phyloP scores from a whole-genome alignment of 2,329 filamentous ascomycete species.

The Aspergillus pseudonomiae region DNA sequence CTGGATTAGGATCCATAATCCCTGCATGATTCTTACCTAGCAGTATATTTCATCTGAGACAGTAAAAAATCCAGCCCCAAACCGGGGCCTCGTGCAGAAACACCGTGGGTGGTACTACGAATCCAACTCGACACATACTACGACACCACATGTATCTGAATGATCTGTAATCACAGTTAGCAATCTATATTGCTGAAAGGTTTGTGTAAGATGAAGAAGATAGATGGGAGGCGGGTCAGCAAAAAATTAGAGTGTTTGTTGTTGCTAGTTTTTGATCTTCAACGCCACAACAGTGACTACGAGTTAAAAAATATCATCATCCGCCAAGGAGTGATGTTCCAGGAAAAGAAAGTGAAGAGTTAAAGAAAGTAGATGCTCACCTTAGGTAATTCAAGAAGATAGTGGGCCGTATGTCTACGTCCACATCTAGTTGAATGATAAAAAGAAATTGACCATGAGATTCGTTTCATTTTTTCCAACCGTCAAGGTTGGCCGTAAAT shows the following conservation, averaged over 20 bases:
- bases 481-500: slow-evolving; percentile 36
- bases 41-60: slow-evolving; percentile 1
- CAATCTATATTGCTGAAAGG: neutral
- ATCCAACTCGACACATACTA: neutral
- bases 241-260: slow-evolving; percentile 75
- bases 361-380: slow-evolving; percentile 22
- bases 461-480: slow-evolving; percentile 36
- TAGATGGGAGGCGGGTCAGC: slow-evolving; percentile 51
- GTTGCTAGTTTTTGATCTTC: slow-evolving; percentile 64
- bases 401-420: slow-evolving; percentile 38
- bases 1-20: neutral
- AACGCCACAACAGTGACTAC: slow-evolving; percentile 52
- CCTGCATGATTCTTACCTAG: neutral
- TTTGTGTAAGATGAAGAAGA: slow-evolving; percentile 4
- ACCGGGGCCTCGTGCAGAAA: neutral
- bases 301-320: slow-evolving; percentile 73
- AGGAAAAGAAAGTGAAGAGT: neutral
- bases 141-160: neutral
- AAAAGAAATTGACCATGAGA: slow-evolving; percentile 29
- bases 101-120: neutral
- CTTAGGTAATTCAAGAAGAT: slow-evolving; percentile 28
- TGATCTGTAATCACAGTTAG: slow-evolving; percentile 2
- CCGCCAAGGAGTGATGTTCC: slow-evolving; percentile 33
- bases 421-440: slow-evolving; percentile 31
- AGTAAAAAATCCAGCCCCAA: neutral